These are phyloP conservation scores for Maudiozyma turicensis DNA, from an alignment of 805 yeast species.

Conservation along the genomic window DNA sequence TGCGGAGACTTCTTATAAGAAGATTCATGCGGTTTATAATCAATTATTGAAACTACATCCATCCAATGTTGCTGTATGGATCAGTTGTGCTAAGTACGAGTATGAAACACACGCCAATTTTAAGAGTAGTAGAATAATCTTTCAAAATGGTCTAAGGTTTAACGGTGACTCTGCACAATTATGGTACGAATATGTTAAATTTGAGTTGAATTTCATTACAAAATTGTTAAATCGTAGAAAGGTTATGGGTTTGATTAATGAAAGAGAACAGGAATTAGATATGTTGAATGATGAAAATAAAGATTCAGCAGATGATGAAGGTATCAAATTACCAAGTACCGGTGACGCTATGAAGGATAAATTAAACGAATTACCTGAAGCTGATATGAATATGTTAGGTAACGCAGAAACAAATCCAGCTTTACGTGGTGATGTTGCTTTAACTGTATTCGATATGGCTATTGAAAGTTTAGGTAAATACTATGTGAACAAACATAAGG, in stretches of 20 bases:
- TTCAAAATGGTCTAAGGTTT: slow-evolving; percentile 78
- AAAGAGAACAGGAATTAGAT: slow-evolving; percentile 52
- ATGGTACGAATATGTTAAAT: slow-evolving; percentile 81
- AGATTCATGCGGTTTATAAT: slow-evolving; percentile 67
- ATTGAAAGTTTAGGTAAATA: slow-evolving; percentile 36
- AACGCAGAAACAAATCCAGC: slow-evolving; percentile 79
- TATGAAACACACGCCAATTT: slow-evolving; percentile 82
- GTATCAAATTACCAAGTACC: slow-evolving; percentile 38
- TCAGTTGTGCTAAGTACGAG: slow-evolving; percentile 89
- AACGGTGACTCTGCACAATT: slow-evolving; percentile 62
- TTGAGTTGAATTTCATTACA: slow-evolving; percentile 79
- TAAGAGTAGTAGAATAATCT: slow-evolving; percentile 74
- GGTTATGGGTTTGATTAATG: slow-evolving; percentile 68
- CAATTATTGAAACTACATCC: slow-evolving; percentile 80
- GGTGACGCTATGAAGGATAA: slow-evolving; percentile 51
- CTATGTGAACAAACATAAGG: slow-evolving; percentile 25
- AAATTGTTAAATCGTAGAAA: slow-evolving; percentile 76
- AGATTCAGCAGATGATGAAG: slow-evolving; percentile 29
- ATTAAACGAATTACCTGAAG: slow-evolving; percentile 72
- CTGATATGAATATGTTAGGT: slow-evolving; percentile 77
- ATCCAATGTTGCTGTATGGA: slow-evolving; percentile 83
- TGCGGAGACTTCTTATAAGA: slow-evolving; percentile 52
- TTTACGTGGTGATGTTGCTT: slow-evolving; percentile 59
- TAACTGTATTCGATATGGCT: slow-evolving; percentile 61
- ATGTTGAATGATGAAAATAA: slow-evolving; percentile 31